These are phyloP conservation scores for Colletotrichum tabaci DNA, from an alignment of 2,329 filamentous ascomycete species.

Conservation along the genomic window DNA sequence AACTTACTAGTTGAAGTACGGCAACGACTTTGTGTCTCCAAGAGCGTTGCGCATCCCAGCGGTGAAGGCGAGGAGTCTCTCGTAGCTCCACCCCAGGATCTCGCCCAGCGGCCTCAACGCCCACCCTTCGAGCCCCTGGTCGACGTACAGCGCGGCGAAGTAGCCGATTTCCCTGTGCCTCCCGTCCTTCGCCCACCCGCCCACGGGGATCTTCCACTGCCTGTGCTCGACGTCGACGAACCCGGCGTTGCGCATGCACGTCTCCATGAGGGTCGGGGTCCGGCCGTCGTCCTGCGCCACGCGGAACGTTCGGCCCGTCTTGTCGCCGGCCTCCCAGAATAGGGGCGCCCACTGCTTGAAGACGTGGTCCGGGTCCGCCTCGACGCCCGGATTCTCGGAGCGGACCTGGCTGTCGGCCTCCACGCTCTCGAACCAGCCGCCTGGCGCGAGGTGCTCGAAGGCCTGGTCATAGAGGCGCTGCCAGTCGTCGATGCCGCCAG, in stretches of 20 bases:
- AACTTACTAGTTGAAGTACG: constrained; percentile 47
- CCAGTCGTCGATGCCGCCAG: constrained; percentile 72
- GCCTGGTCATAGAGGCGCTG: constrained; percentile 66
- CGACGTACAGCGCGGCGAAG: constrained; percentile 45
- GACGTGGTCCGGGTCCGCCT: constrained; percentile 46
- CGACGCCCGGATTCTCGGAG: constrained; percentile 31
- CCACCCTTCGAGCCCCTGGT: constrained; percentile 49
- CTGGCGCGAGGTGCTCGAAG: constrained; percentile 63
- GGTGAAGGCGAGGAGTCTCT: constrained; percentile 38
- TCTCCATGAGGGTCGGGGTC: constrained; percentile 20
- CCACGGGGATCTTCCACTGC: constrained; percentile 43
- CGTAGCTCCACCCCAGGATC: neutral
- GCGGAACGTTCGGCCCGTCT: constrained; percentile 1
- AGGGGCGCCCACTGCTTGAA: constrained; percentile 49
- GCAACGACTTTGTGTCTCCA: constrained; percentile 43
- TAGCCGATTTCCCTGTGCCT: constrained; percentile 44
- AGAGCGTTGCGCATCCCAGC: constrained; percentile 46
- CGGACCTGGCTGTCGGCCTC: constrained; percentile 47
- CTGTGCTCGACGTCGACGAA: constrained; percentile 42
- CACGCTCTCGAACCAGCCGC: constrained; percentile 51
- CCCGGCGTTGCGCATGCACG: constrained; percentile 29
- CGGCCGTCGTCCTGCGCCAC: constrained; percentile 45
- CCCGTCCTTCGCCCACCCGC: constrained; percentile 45
- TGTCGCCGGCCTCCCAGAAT: constrained; percentile 48
- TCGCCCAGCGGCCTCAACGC: constrained; percentile 43